phyloP scores from a whole-genome alignment of 1,284 basidiomycete species.

The Fistulina hepatica region DNA sequence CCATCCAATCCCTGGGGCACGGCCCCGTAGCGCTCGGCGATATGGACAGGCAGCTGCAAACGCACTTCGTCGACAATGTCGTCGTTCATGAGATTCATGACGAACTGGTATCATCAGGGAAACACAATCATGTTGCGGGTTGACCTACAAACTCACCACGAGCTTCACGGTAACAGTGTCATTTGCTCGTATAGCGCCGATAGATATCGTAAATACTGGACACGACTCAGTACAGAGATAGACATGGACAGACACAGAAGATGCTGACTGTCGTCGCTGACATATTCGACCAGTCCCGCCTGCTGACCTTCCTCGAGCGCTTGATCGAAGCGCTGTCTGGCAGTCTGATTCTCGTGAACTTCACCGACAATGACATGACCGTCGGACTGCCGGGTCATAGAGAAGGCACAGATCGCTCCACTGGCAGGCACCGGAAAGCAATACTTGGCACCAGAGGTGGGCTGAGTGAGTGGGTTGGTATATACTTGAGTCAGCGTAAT shows the following conservation, averaged over 20 bases:
- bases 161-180: slow-evolving; percentile 30
- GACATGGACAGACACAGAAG: not conserved
- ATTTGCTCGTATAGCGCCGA: slow-evolving; percentile 37
- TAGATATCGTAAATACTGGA: slow-evolving; percentile 45
- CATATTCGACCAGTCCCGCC: slow-evolving; percentile 38
- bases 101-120: slow-evolving; percentile 19
- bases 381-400: slow-evolving; percentile 28
- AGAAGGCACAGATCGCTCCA: slow-evolving; percentile 40
- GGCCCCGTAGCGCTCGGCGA: slow-evolving; percentile 42
- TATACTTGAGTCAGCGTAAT: slow-evolving; percentile 41
- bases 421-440: slow-evolving; percentile 48
- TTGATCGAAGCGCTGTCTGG: slow-evolving; percentile 30
- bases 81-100: slow-evolving; percentile 33
- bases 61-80: slow-evolving; percentile 36
- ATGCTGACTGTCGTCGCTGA: slow-evolving; percentile 39
- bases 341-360: slow-evolving; percentile 38
- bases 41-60: slow-evolving; percentile 37
- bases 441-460: slow-evolving; percentile 39
- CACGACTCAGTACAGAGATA: not conserved
- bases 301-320: slow-evolving; percentile 31
- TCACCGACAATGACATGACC: slow-evolving; percentile 34
- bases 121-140: slow-evolving; percentile 1
- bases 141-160: slow-evolving; percentile 26
- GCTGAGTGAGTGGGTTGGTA: slow-evolving; percentile 25
- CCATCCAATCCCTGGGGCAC: slow-evolving; percentile 26